Evolutionary conservation across 805 yeast species (phyloP), one percentile per base, ranked within the genome.

Genomic region (Kluyveromyces wickerhamii): DNA sequence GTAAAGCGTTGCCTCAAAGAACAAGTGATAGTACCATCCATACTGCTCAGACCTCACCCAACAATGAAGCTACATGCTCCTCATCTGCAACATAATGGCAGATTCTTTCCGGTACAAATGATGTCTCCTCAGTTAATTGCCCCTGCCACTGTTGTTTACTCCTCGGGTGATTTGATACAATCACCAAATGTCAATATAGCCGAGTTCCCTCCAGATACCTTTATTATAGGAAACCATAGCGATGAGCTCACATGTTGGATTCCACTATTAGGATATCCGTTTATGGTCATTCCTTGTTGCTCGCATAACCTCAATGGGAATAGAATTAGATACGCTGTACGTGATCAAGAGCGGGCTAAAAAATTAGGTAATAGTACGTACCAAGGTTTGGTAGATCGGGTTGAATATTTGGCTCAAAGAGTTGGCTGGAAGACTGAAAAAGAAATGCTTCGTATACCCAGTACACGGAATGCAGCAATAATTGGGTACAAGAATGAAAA

Each of bases 161-260:
- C 58, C 37, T 36, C 60, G 32, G 57, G 52, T 21, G 60, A 56
- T 32, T 41, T 82, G 20, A 52, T 78, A 12, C 57, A 65, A 23
- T 74, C 82, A 14, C 69, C 62, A 39, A 69, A 62, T 32, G 75
- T 74, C 11, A 75, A 80, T 37, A 69, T 76, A 3, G 77, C 79
- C 1, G 80, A 77, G 32, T 82, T 80, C 41, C 78, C 85, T 0
- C 54, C 62, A 15, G 71, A 79, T 45, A 79, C 95, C 0, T 89
- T 89, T 49, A 59, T 88, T 22, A 87, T 89, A 29, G 97, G 97
- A 1, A 89, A 89, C 54, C 97, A 89, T 52, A 83, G 95, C 1
- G 97, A 89, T 55, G 97, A 89, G 53, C 67, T 89, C 37, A 88
- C 96, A 0, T 82, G 95, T 45, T 89, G 97, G 96, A 77, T 89